A percentile compares a stretch with the other conserved stretches of the same genome.
phyloP scores from a whole-genome alignment of 371 early-diverging fungal genomes.

The Dentiscutata heterogama region DNA sequence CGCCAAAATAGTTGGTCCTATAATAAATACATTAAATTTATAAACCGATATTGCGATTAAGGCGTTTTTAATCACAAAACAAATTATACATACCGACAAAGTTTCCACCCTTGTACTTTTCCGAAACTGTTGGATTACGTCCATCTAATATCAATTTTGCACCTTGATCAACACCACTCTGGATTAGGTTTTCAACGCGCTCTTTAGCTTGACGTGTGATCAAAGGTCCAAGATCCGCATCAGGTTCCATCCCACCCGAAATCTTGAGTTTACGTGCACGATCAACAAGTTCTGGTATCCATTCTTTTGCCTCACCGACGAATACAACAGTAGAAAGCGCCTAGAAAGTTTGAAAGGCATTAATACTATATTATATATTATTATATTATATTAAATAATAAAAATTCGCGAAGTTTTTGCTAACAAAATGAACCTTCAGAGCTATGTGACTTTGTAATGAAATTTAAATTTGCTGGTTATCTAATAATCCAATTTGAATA shows the following conservation, averaged over 20 bases:
- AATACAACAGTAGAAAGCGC: slow-evolving; percentile 93
- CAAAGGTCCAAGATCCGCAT: slow-evolving; percentile 93
- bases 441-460: too few species aligned
- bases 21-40: slow-evolving; percentile 42
- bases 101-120: slow-evolving; percentile 89
- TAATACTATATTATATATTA: neutral
- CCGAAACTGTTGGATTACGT: slow-evolving; percentile 75
- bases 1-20: slow-evolving; percentile 91
- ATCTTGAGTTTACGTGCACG: slow-evolving; percentile 90
- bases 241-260: slow-evolving; percentile 86
- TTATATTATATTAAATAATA: neutral
- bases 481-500: too few species aligned
- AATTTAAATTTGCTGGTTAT: too few species aligned
- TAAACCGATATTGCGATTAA: neutral
- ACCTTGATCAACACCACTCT: slow-evolving; percentile 90
- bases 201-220: slow-evolving; percentile 85
- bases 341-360: neutral
- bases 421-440: too few species aligned
- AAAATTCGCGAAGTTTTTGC: too few species aligned
- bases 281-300: slow-evolving; percentile 92
- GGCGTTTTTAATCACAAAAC: neutral
- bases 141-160: slow-evolving; percentile 92
- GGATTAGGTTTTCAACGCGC: slow-evolving; percentile 85
- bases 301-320: slow-evolving; percentile 89
- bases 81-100: slow-evolving; percentile 69